phyloP scores from a whole-genome alignment of 345 rosid species.

The Rhodomyrtus tomentosa region DNA sequence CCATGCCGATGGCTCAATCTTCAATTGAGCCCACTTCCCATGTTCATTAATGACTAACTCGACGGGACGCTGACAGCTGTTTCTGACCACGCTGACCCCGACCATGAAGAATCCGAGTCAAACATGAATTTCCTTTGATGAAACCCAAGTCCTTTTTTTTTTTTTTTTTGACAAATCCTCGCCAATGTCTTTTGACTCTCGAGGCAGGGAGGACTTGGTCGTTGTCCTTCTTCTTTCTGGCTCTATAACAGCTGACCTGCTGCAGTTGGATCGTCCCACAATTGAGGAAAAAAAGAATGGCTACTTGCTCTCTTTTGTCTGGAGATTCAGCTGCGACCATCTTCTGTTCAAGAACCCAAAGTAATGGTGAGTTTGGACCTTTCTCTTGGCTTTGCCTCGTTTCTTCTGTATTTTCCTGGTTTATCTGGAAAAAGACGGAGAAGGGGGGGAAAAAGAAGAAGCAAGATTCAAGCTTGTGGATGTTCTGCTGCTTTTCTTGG shows the following conservation, averaged over 20 bases:
- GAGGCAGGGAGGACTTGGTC: not conserved
- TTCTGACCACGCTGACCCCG: not conserved
- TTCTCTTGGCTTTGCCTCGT: not conserved
- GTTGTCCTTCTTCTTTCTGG: not conserved
- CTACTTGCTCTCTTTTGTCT: not conserved
- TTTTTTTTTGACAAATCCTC: not conserved
- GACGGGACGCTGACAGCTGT: not conserved
- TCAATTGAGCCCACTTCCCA: not conserved
- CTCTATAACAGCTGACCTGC: not conserved
- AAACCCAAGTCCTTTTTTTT: too few relatives aligned
- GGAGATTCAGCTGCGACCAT: not conserved
- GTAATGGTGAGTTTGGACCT: not conserved
- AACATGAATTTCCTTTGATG: not conserved
- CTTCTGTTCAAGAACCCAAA: not conserved
- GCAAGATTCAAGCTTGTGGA: not conserved
- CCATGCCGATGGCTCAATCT: too few relatives aligned
- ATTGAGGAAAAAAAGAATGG: not conserved
- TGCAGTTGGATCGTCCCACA: not conserved
- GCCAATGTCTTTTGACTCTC: not conserved
- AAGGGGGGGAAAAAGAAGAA: not conserved
- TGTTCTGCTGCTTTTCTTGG: not conserved
- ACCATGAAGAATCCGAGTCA: not conserved
- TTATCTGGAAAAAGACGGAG: not conserved
- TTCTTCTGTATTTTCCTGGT: not conserved
- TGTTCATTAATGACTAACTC: not conserved